A percentile compares a stretch with the other conserved stretches of the same genome.
phyloP scores from a whole-genome alignment of 257 asterid genomes.

The Vinca minor region DNA sequence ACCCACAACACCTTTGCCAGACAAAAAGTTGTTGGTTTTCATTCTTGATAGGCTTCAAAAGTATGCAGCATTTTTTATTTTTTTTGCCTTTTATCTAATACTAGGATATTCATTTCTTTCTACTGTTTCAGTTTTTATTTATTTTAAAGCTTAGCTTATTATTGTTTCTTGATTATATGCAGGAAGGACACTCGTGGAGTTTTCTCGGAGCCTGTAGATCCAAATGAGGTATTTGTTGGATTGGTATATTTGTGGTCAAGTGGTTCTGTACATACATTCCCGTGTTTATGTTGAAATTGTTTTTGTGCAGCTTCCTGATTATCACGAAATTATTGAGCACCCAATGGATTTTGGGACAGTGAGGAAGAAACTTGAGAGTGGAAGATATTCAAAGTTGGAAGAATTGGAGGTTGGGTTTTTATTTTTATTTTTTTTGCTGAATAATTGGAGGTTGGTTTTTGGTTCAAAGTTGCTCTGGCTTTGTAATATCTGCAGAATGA shows the following conservation, averaged over 20 bases:
- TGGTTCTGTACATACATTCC: conserved; percentile 6
- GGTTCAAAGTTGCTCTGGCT: background rate
- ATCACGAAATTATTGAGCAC: conserved; percentile 66
- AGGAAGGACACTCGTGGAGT: conserved; percentile 95
- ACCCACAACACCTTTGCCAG: conserved; percentile 97
- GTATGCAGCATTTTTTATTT: conserved; percentile 38
- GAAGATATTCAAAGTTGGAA: conserved; percentile 52
- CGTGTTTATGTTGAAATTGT: conserved; percentile 20
- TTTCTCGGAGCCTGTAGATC: conserved; percentile 91
- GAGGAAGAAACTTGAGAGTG: conserved; percentile 63
- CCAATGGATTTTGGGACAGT: conserved; percentile 98
- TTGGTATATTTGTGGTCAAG: conserved; percentile 7
- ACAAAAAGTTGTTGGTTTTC: conserved; percentile 84
- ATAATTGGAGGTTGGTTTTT: too few relatives aligned
- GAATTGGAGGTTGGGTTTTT: conserved; percentile 76
- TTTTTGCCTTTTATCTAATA: conserved; percentile 22
- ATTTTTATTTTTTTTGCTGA: too few relatives aligned
- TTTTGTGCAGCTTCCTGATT: conserved; percentile 85
- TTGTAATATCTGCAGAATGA: background rate
- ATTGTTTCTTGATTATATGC: conserved; percentile 27
- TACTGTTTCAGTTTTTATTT: conserved; percentile 26
- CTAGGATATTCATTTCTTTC: conserved; percentile 14
- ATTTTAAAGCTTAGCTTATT: conserved; percentile 14
- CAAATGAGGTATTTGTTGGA: conserved; percentile 53
- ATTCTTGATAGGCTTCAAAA: conserved; percentile 99